phyloP scores from a whole-genome alignment of 176 grass and related monocot species.

The Triticum dicoccoides region DNA sequence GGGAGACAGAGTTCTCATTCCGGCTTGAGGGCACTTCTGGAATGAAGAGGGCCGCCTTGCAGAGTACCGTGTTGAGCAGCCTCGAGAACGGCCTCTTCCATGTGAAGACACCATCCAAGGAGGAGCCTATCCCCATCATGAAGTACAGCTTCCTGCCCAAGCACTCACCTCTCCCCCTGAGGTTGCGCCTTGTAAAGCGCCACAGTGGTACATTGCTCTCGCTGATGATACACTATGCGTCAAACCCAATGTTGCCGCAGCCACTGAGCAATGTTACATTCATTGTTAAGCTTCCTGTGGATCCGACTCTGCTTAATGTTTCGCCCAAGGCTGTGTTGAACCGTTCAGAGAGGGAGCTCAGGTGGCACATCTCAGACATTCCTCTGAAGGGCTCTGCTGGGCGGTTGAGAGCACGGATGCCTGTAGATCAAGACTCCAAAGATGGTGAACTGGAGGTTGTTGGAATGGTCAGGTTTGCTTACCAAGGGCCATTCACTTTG shows the following conservation, averaged over 20 bases:
- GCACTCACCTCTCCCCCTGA: conserved; percentile 72
- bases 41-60: conserved; percentile 85
- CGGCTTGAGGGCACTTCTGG: conserved; percentile 74
- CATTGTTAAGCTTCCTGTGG: conserved; percentile 80
- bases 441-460: conserved; percentile 83
- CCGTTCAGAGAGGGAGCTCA: conserved; percentile 71
- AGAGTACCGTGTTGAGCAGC: conserved; percentile 66
- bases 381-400: conserved; percentile 71
- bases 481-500: conserved; percentile 70
- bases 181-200: conserved; percentile 85
- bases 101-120: conserved; percentile 67
- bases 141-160: conserved; percentile 82
- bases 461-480: conserved; percentile 85
- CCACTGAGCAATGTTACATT: conserved; percentile 86
- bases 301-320: conserved; percentile 79
- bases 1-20: conserved; percentile 97
- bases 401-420: conserved; percentile 75
- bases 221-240: conserved; percentile 86
- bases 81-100: conserved; percentile 78
- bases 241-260: conserved; percentile 72
- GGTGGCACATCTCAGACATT: conserved; percentile 88
- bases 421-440: conserved; percentile 87
- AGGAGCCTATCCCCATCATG: conserved; percentile 85
- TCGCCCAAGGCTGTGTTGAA: conserved; percentile 91
- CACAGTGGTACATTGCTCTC: conserved; percentile 82